Base-by-base conservation (phyloP, 371 early-diverging fungal genomes). In the Zopfochytrium polystomum region DNA sequence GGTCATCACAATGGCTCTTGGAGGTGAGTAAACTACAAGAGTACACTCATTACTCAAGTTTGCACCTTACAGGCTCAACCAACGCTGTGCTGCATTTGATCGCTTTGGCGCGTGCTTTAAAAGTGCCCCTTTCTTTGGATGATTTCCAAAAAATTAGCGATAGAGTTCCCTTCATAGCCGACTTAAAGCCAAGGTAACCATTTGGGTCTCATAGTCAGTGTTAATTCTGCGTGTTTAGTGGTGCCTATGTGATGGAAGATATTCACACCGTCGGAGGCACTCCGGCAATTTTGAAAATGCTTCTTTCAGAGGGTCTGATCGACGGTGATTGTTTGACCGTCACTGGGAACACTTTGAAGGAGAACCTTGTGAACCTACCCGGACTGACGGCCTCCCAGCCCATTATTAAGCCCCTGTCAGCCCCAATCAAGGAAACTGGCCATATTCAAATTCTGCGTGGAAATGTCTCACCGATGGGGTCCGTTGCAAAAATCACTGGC, bases 401-500 rank as follows among this genome's bases (percentile, higher is more conserved):
- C 58, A 82, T 98, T 63, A 92, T 98, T 67, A 78, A 77, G 34
- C 90, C 95, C 15, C 68, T 90, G 18, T 74, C 79, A 15, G 78
- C 86, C 45, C 98, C 98, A 27, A 92, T 98, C 81, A 98, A 96
- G 78, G 31, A 82, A 0, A 82, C 88, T 27, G 98, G 96, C 22
- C 98, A 98, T 69, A 80, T 98, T 66, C 91, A 90, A 74, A 93
- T 94, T 51, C 75, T 98, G 58, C 75, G 81, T 52, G 98, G 98
- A 68, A 94, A 93, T 73, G 81, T 98, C n/a, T 94, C 98, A 11
- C 96, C 98, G 32, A 89, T 90, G 63, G 95, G 95, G n/a, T 84
- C 91, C 20, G 96, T 97, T 38, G 98, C 98, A 54, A 97, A 97
- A 79, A 97, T 97, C 72, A 97, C 98, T 4, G 98, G 98, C 60